Percentiles rank a stretch among this genome's conserved stretches.
phyloP scores from a whole-genome alignment of 371 early-diverging fungal genomes.

The Mortierella sp. region DNA sequence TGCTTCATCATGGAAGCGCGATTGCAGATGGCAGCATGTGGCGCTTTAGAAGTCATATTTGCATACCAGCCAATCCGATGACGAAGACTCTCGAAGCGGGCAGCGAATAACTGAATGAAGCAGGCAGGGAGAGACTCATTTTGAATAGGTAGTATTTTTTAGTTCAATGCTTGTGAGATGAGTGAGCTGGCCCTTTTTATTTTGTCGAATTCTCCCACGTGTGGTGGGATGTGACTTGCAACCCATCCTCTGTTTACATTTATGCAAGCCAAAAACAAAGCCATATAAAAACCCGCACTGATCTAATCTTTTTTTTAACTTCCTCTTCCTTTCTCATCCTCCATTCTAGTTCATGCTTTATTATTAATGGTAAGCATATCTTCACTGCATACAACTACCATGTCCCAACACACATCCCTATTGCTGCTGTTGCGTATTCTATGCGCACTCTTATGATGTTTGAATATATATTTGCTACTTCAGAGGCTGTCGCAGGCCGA shows the following conservation, averaged over 20 bases:
- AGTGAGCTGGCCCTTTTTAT: not conserved
- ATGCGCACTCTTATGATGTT: conserved; percentile 34
- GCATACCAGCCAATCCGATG: conserved; percentile 51
- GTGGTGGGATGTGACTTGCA: not conserved
- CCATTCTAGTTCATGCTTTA: not conserved
- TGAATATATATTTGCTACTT: conserved; percentile 58
- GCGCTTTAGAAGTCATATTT: not conserved
- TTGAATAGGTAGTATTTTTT: not conserved
- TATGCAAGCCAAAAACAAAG: not conserved
- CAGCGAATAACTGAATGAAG: conserved; percentile 13
- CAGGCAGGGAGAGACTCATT: conserved; percentile 8
- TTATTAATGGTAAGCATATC: not conserved
- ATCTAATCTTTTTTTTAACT: conserved; percentile 18
- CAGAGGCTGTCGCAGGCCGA: conserved; percentile 55
- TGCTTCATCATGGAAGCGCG: not conserved
- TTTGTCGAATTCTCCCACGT: conserved; percentile 2
- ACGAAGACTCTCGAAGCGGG: conserved; percentile 43
- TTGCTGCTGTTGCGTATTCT: not conserved
- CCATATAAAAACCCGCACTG: conserved; percentile 11
- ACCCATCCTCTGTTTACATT: not conserved
- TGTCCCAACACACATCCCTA: not conserved
- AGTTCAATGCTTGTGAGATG: not conserved
- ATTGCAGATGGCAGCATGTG: not conserved
- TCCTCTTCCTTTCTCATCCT: not conserved
- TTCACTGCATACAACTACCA: not conserved